Evolutionary conservation across 2,329 filamentous ascomycete genomes (phyloP).

Genomic region (Emericellopsis cladophorae): DNA sequence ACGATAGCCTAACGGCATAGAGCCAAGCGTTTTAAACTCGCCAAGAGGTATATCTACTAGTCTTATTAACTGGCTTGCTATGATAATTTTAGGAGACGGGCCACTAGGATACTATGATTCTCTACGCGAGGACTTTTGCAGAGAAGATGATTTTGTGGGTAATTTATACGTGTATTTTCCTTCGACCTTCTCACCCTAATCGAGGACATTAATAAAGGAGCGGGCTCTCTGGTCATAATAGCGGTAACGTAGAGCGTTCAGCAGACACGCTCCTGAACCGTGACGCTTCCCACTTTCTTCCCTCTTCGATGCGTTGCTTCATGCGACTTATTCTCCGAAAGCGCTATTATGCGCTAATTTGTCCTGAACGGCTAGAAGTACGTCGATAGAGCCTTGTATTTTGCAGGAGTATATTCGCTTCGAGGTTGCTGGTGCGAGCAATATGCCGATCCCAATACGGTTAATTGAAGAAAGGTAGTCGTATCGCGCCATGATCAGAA

Average conservation of each 20-base stretch:
- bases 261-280: not conserved
- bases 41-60: slow-evolving; percentile 32
- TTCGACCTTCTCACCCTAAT: slow-evolving; percentile 9
- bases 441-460: slow-evolving; percentile 17
- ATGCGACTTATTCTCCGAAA: slow-evolving; percentile 1
- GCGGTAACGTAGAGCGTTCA: slow-evolving; percentile 27
- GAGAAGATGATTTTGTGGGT: slow-evolving; percentile 12
- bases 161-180: slow-evolving; percentile 26
- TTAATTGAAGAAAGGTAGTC: slow-evolving; percentile 23
- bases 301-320: not conserved
- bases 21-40: slow-evolving; percentile 40
- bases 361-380: not conserved
- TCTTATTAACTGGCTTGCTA: slow-evolving; percentile 33
- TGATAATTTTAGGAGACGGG: slow-evolving; percentile 31
- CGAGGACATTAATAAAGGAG: slow-evolving; percentile 7
- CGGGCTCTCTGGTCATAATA: slow-evolving; percentile 18
- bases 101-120: slow-evolving; percentile 12
- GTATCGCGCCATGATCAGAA: slow-evolving; percentile 36
- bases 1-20: slow-evolving; percentile 30
- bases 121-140: slow-evolving; percentile 26
- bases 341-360: not conserved
- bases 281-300: not conserved
- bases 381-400: not conserved
- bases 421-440: not conserved
- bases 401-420: not conserved